phyloP scores from a whole-genome alignment of 345 rosid genomes.

The Eucalyptus cloeziana region DNA sequence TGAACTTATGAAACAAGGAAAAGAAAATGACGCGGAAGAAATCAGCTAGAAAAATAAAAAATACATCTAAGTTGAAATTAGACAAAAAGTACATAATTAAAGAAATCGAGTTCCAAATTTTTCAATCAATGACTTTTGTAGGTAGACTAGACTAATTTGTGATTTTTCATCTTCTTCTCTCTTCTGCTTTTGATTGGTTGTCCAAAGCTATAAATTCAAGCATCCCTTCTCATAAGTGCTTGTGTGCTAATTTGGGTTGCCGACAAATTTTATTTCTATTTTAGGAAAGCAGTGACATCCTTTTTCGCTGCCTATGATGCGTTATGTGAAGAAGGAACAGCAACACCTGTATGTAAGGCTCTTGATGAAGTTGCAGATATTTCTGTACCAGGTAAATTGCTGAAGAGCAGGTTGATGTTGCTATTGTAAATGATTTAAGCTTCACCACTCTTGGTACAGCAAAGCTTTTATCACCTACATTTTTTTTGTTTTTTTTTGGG shows the following conservation, averaged over 20 bases:
- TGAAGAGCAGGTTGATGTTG: neutral
- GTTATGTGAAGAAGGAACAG: constrained; percentile 90
- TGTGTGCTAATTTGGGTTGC: neutral
- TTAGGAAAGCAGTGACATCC: constrained; percentile 75
- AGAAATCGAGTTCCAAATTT: neutral
- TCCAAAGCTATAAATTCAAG: neutral
- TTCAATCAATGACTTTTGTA: neutral
- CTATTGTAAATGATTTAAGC: neutral
- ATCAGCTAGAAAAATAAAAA: neutral
- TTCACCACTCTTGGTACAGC: neutral
- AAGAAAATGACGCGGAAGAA: neutral
- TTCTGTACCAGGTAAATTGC: constrained; percentile 70
- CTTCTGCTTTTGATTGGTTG: neutral
- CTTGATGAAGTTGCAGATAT: constrained; percentile 90
- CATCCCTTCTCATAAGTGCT: neutral
- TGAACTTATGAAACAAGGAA: neutral
- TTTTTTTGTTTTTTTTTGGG: neutral
- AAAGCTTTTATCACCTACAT: neutral
- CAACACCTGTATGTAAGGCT: constrained; percentile 83
- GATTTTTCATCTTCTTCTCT: neutral
- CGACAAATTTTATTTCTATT: neutral
- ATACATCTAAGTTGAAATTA: neutral
- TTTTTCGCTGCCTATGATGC: constrained; percentile 85
- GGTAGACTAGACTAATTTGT: neutral
- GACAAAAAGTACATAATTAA: neutral